These are phyloP conservation scores for Aspergillus melleus DNA, from an alignment of 2,329 filamentous ascomycete genomes.

Conservation along the genomic window DNA sequence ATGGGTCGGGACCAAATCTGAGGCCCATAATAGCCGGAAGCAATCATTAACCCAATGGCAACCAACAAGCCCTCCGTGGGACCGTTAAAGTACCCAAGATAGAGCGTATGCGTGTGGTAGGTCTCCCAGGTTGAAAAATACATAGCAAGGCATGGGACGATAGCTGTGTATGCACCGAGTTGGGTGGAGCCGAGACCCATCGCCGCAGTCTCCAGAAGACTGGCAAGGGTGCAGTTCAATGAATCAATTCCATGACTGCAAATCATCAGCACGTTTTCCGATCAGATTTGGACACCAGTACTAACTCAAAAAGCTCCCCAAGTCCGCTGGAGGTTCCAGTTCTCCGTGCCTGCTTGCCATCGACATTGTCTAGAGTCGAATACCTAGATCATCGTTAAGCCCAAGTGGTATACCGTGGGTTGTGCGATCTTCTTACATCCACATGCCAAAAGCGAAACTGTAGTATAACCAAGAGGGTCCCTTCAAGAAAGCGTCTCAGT, in stretches of 20 bases:
- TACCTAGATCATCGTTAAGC: conserved; percentile 51
- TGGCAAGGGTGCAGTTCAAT: conserved; percentile 92
- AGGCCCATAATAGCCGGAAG: conserved; percentile 85
- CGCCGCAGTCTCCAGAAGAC: conserved; percentile 84
- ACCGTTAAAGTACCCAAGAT: conserved; percentile 94
- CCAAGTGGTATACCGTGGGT: background rate
- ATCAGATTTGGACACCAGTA: conserved; percentile 17
- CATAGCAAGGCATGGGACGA: conserved; percentile 93
- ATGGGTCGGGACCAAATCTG: conserved; percentile 81
- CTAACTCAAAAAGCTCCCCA: conserved; percentile 89
- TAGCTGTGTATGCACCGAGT: conserved; percentile 84
- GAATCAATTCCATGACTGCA: conserved; percentile 89
- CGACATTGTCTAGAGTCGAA: conserved; percentile 98
- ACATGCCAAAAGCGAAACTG: conserved; percentile 91
- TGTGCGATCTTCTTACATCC: conserved; percentile 65
- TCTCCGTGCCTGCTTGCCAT: conserved; percentile 93
- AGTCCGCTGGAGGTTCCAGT: conserved; percentile 93
- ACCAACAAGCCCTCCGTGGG: conserved; percentile 94
- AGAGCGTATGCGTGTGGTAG: conserved; percentile 96
- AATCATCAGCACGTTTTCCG: conserved; percentile 25
- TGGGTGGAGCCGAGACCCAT: conserved; percentile 86
- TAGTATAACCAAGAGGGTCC: conserved; percentile 91
- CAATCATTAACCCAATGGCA: conserved; percentile 79
- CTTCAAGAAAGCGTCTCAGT: conserved; percentile 44
- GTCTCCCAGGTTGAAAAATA: conserved; percentile 99